Evolutionary conservation across 306 rosid genomes (phyloP), one percentile per base, ranked within the genome.

Genomic region (Gynostemma pentaphyllum): DNA sequence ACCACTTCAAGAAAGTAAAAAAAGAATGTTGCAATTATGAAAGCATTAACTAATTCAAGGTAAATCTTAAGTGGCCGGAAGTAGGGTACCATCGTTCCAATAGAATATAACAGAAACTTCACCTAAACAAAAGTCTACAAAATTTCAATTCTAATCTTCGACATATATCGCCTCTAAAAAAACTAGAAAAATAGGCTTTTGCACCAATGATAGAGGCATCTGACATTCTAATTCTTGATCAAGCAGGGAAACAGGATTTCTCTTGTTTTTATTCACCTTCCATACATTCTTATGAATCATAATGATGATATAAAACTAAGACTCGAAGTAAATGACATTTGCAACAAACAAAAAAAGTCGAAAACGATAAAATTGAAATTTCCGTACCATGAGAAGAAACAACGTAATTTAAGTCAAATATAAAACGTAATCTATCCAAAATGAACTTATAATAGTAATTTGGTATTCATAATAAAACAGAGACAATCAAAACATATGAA

Each of bases 1-100:
- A 61, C 42, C 66, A 45, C 71, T 74, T 40, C 46, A 37, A 28
- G 76, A 73, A 28, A 64, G 12, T 27, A 42, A 63, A 42, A 30
- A 16, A 22, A 24, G 26, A 62, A 23, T 62, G 9, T 24, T 7
- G 8, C 15, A 15, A 9, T 15, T 15, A 14, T 42, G 2, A 9
- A 42, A 24, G 37, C 27, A 10, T 13, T 9, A 62, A n/a, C 26
- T 44, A 62, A 4, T 26, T 62, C 52, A 42, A 62, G 52, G n/a
- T 15, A 62, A 6, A 44, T 62, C n/a, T 9, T 62, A 62, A 14
- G 19, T 36, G n/a, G n/a, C n/a, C n/a, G n/a, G 16, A 2, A 16
- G 12, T 18, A 6, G 36, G 11, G 65, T 13, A 14, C 1, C 6
- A 19, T 12, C 12, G 32, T 28, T 7, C 28, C 7, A 0, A 3